Conservation (phyloP, 2,329 filamentous ascomycete species). For the Grosmannia clavigera region DNA sequence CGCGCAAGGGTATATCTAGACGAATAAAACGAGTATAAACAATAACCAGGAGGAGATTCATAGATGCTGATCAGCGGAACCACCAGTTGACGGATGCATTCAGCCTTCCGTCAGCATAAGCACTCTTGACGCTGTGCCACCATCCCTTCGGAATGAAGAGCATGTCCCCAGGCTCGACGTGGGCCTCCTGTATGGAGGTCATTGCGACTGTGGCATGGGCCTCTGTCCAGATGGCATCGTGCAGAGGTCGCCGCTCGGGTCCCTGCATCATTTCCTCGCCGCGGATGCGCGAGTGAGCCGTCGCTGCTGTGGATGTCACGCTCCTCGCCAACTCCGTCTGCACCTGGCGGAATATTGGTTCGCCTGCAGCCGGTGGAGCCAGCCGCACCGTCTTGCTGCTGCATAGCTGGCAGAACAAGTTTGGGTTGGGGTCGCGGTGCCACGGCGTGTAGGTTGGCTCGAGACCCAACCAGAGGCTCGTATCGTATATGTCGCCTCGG, state of each 20-base stretch:
- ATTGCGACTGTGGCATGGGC: neutral
- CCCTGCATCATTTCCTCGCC: conserved; percentile 90
- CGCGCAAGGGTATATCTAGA: neutral
- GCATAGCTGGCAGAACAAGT: conserved; percentile 75
- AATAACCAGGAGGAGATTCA: too few species aligned
- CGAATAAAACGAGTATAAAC: neutral
- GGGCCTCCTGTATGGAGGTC: conserved; percentile 33
- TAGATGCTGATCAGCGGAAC: conserved; percentile 45
- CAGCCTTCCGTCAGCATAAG: conserved; percentile 28
- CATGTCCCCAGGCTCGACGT: conserved; percentile 52
- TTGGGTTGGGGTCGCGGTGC: conserved; percentile 88
- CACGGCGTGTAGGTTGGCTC: conserved; percentile 82
- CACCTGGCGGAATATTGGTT: conserved; percentile 46
- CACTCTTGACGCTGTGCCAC: conserved; percentile 74
- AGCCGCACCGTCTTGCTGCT: conserved; percentile 64
- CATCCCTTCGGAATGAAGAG: conserved; percentile 72
- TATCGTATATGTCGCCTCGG: conserved; percentile 74
- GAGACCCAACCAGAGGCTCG: conserved; percentile 78
- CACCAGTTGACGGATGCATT: conserved; percentile 58
- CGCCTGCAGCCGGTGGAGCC: conserved; percentile 51
- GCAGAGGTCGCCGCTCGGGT: conserved; percentile 51
- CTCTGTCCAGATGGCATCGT: conserved; percentile 56
- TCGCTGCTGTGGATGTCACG: conserved; percentile 10
- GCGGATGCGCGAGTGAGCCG: conserved; percentile 39
- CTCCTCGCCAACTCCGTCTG: conserved; percentile 25